Conservation (phyloP, 192 early-diverging fungal species). For the Bifiguratus adelaidae region DNA sequence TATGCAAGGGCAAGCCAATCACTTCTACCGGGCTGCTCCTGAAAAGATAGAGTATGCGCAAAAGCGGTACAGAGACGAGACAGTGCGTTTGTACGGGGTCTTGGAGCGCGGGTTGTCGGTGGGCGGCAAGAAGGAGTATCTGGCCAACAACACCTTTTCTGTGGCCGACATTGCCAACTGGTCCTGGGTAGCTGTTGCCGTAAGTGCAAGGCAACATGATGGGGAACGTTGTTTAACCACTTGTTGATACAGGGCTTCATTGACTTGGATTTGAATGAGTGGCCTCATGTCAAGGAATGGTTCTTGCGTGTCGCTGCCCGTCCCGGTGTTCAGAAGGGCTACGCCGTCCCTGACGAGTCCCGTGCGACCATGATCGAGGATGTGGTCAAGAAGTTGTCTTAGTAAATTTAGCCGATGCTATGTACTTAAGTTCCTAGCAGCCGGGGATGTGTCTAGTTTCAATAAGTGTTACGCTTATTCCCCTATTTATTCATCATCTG, state of each 20-base stretch:
- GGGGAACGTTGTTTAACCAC: too few species aligned
- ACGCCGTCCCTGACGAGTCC: too few species aligned
- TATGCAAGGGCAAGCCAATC: slow-evolving; percentile 39
- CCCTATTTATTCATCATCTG: too few species aligned
- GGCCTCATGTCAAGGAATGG: slow-evolving; percentile 31
- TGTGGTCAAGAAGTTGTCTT: too few species aligned
- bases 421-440: too few species aligned
- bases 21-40: slow-evolving; percentile 32
- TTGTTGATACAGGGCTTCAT: too few species aligned
- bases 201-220: too few species aligned
- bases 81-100: slow-evolving; percentile 29
- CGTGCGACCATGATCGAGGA: too few species aligned
- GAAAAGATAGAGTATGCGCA: slow-evolving; percentile 42
- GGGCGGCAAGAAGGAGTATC: slow-evolving; percentile 6
- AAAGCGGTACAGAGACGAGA: slow-evolving; percentile 42
- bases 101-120: slow-evolving; percentile 14
- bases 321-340: slow-evolving; percentile 23
- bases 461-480: too few species aligned
- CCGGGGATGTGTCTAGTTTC: too few species aligned
- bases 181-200: slow-evolving; percentile 23
- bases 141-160: slow-evolving; percentile 23
- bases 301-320: slow-evolving; percentile 20
- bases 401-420: too few species aligned
- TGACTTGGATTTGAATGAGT: slow-evolving; percentile 22
- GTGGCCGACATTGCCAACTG: slow-evolving; percentile 42